phyloP scores from a whole-genome alignment of 2,329 filamentous ascomycete genomes.

The Fonsecaea nubica region DNA sequence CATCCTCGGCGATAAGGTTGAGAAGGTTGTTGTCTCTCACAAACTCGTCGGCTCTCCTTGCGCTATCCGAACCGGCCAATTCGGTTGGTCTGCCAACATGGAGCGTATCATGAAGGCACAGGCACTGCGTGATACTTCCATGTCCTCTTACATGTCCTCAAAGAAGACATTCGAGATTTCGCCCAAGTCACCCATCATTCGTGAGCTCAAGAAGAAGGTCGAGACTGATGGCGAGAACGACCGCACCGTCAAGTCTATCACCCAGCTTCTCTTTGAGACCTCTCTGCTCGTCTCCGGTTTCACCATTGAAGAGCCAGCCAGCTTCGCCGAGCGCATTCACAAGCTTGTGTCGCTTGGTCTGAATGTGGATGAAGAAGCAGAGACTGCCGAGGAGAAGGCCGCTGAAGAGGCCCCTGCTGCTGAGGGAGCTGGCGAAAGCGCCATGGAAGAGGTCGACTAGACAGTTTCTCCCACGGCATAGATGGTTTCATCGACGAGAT shows the following conservation, averaged over 20 bases:
- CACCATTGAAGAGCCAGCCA: slow-evolving; percentile 98
- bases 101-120: slow-evolving; percentile 99
- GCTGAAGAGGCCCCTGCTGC: slow-evolving; percentile 64
- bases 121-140: slow-evolving; percentile 98
- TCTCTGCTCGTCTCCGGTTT: slow-evolving; percentile 98
- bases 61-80: slow-evolving; percentile 98
- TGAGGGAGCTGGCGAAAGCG: slow-evolving; percentile 78
- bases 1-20: slow-evolving; percentile 97
- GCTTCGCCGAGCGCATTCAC: slow-evolving; percentile 99
- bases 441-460: slow-evolving; percentile 99
- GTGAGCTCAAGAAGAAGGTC: slow-evolving; percentile 99
- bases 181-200: slow-evolving; percentile 95
- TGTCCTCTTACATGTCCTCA: slow-evolving; percentile 99
- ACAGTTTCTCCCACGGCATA: slow-evolving; percentile 39
- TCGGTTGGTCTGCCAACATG: slow-evolving; percentile 99
- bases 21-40: slow-evolving; percentile 99
- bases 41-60: slow-evolving; percentile 94
- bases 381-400: slow-evolving; percentile 66
- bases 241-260: slow-evolving; percentile 98
- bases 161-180: slow-evolving; percentile 99
- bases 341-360: slow-evolving; percentile 98
- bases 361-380: slow-evolving; percentile 94
- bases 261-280: slow-evolving; percentile 97
- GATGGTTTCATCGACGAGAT: slow-evolving; percentile 33
- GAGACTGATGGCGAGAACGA: slow-evolving; percentile 97